Conservation (phyloP, 1,284 basidiomycete species). For the Rhizoctonia solani region DNA sequence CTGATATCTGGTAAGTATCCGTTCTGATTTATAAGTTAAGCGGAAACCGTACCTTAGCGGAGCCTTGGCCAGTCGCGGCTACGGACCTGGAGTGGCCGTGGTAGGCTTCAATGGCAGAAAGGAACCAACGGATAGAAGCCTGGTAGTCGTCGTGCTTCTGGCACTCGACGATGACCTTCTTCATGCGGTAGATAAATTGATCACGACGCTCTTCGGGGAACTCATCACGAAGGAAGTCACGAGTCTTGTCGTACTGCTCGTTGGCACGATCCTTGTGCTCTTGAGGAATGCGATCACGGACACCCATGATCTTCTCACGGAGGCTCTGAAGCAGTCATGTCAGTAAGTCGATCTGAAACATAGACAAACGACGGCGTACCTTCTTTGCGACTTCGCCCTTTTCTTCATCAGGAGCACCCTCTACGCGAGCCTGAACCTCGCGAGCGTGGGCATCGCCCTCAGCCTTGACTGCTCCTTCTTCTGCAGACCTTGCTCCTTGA, state of each 20-base stretch:
- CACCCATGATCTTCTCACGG: constrained; percentile 42
- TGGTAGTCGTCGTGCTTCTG: constrained; percentile 93
- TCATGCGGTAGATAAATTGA: constrained; percentile 76
- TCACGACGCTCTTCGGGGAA: constrained; percentile 88
- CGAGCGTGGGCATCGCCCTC: constrained; percentile 40
- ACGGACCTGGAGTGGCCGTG: constrained; percentile 62
- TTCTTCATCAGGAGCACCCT: constrained; percentile 46
- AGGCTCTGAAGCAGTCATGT: constrained; percentile 36
- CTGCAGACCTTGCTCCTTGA: constrained; percentile 40
- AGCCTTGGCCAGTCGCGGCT: constrained; percentile 46
- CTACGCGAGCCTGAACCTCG: constrained; percentile 39
- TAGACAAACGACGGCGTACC: constrained; percentile 38
- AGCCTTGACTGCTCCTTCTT: constrained; percentile 37
- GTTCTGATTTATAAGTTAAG: background rate
- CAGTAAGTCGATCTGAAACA: constrained; percentile 37
- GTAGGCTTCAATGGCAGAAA: constrained; percentile 76
- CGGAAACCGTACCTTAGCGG: constrained; percentile 41
- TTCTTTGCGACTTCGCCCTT: constrained; percentile 55
- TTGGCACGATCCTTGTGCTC: constrained; percentile 62
- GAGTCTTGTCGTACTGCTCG: constrained; percentile 58
- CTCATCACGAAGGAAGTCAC: constrained; percentile 72
- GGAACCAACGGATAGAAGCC: constrained; percentile 75
- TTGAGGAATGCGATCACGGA: constrained; percentile 60
- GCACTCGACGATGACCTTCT: constrained; percentile 90
- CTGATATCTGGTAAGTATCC: constrained; percentile 36